Base-by-base conservation (phyloP, 305 asterid species). In the Solanum hybrid region DNA sequence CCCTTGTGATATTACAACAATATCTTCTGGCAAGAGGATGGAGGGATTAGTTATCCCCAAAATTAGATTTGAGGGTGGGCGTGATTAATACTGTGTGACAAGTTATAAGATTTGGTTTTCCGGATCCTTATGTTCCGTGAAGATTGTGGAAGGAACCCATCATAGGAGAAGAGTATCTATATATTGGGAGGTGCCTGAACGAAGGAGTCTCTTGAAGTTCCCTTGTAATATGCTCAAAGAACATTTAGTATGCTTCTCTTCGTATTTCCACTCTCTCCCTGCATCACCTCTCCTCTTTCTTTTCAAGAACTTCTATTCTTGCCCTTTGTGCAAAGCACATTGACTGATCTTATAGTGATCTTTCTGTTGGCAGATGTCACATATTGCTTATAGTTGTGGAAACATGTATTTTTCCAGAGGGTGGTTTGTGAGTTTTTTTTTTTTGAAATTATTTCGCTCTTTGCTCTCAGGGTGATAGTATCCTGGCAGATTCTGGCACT, bases 401-500 rank as follows among this genome's bases (percentile, higher is more conserved):
- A 85, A 12, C 42, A 20, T 56, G 88, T 56, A 56, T 60, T 56
- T 85, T 10, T 56, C 56, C 60, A 78, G 77, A 34, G 77, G 35
- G 32, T 46, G 56, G 73, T 73, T 27, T 88, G 86, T 88, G 75
- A 17, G 73, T 31, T 7, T 35, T 12, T 14, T 12, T 32, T 64
- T 86, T 77, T 51, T 35, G 14, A 77, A 84, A 31, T 51, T 46
- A 17, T 20, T 32, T 24, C 38, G 69, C 38, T 88, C 79, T 88
- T 77, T 78, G 66, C 38, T 85, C 90, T 88, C 91, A 96, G 98
- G 99, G 99, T 91, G 95, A 95, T 91, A 97, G 99, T 92, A 94
- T 97, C 92, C 93, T 97, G 92, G 99, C 99, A 85, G 98, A 96
- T 94, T 95, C 99, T 89, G 98, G 96, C 90, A 96, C 99, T 26